Percentiles rank a stretch among this genome's conserved stretches.
These are phyloP conservation scores for Ustilago shanxiensis DNA, from an alignment of 1,284 basidiomycete species.

Conservation along the genomic window DNA sequence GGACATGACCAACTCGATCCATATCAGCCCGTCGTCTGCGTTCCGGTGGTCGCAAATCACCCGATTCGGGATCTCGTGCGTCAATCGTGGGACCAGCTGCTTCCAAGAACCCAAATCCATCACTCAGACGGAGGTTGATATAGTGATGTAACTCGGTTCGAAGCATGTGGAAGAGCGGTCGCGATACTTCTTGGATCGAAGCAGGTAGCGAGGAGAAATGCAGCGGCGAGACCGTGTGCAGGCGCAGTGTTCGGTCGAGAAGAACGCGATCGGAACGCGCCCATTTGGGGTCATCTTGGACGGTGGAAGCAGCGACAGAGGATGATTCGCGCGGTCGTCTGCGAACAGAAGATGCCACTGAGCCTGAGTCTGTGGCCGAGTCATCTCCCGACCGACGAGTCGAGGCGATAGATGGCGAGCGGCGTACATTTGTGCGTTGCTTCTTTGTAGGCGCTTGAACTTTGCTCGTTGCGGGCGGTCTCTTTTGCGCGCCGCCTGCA, in stretches of 20 bases:
- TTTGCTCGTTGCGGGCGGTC: constrained; percentile 33
- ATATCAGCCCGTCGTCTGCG: constrained; percentile 39
- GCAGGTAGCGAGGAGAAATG: constrained; percentile 46
- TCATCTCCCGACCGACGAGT: constrained; percentile 32
- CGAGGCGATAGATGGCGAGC: constrained; percentile 28
- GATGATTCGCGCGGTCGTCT: constrained; percentile 24
- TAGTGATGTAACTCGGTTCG: constrained; percentile 39
- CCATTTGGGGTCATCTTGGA: constrained; percentile 31
- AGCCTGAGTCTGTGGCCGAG: constrained; percentile 30
- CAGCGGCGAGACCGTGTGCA: constrained; percentile 45
- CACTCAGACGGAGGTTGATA: constrained; percentile 51
- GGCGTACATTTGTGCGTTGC: constrained; percentile 26
- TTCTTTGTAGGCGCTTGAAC: constrained; percentile 22
- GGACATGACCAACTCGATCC: constrained; percentile 41
- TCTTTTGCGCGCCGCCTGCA: constrained; percentile 42
- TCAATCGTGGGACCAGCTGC: constrained; percentile 23
- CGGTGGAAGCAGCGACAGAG: constrained; percentile 1
- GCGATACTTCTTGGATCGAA: constrained; percentile 41
- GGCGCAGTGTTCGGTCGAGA: constrained; percentile 44
- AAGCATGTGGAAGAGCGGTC: constrained; percentile 40
- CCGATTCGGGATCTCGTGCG: constrained; percentile 35
- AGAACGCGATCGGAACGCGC: constrained; percentile 26
- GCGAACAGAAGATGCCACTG: constrained; percentile 18
- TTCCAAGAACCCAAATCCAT: constrained; percentile 49
- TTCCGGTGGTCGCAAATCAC: constrained; percentile 41